Conservation (phyloP, 129 eudicot species). For the Ambrosia trifida region DNA sequence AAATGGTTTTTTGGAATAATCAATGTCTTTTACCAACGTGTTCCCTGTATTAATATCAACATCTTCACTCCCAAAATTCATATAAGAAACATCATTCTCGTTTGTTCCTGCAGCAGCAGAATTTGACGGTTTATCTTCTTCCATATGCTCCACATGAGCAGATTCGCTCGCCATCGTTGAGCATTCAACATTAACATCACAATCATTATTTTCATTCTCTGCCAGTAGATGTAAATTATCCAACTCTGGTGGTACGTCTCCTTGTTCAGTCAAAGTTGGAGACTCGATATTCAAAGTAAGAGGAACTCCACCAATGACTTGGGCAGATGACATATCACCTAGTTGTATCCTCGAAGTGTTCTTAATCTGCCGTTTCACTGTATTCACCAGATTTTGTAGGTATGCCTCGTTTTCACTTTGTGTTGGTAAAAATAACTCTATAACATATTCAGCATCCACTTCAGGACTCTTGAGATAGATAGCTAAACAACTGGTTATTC, state of each 20-base stretch:
- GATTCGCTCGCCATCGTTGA: not conserved
- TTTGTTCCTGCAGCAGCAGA: constrained; percentile 13
- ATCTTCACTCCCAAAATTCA: not conserved
- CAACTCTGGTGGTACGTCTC: not conserved
- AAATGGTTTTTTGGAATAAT: not conserved
- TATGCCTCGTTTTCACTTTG: not conserved
- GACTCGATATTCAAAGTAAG: constrained; percentile 1
- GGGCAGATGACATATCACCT: not conserved
- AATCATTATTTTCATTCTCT: constrained; percentile 1
- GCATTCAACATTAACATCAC: not conserved
- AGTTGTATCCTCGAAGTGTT: constrained; percentile 11
- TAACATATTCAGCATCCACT: constrained; percentile 10
- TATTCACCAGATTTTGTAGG: constrained; percentile 7
- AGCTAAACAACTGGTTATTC: constrained; percentile 16
- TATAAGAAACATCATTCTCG: not conserved
- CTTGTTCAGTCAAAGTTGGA: not conserved
- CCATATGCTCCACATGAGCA: constrained; percentile 13
- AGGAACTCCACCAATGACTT: constrained; percentile 19
- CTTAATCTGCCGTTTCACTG: constrained; percentile 5
- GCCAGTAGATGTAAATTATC: not conserved
- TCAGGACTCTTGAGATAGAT: constrained; percentile 3
- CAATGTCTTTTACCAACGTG: not conserved
- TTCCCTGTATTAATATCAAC: not conserved
- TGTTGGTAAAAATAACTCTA: constrained; percentile 16
- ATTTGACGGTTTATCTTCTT: constrained; percentile 6